A percentile compares a stretch with the other conserved stretches of the same genome.
Evolutionary conservation across 2,329 filamentous ascomycete species (phyloP).

Genomic region (Fusarium subtropicale): DNA sequence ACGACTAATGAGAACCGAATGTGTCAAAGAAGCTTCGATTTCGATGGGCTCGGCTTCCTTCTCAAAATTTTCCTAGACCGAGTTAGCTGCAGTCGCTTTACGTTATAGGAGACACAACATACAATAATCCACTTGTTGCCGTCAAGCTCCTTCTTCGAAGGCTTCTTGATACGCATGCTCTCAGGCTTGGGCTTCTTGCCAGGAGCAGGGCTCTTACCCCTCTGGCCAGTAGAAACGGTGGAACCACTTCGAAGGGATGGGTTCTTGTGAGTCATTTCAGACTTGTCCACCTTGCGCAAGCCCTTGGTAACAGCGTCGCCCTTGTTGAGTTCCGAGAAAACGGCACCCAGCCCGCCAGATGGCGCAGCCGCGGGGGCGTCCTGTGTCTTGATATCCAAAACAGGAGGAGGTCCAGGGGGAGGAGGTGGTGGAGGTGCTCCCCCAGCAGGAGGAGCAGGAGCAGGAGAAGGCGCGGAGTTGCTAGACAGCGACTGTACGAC

Average conservation of each 20-base stretch:
- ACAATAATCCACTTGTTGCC: slow-evolving; percentile 95
- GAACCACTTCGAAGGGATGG: slow-evolving; percentile 82
- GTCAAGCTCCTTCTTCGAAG: slow-evolving; percentile 80
- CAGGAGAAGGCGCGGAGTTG: slow-evolving; percentile 55
- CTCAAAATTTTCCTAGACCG: slow-evolving; percentile 85
- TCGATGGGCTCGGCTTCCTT: slow-evolving; percentile 78
- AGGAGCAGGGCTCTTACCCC: slow-evolving; percentile 87
- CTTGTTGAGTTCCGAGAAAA: slow-evolving; percentile 92
- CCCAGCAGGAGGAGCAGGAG: slow-evolving; percentile 65
- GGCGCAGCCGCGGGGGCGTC: slow-evolving; percentile 50
- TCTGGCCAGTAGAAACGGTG: slow-evolving; percentile 71
- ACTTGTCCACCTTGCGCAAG: slow-evolving; percentile 92
- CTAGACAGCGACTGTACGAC: slow-evolving; percentile 66
- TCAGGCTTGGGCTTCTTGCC: slow-evolving; percentile 89
- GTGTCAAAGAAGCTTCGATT: slow-evolving; percentile 82
- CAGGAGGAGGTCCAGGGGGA: slow-evolving; percentile 76
- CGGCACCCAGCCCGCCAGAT: slow-evolving; percentile 82
- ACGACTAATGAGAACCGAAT: slow-evolving; percentile 91
- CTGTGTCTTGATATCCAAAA: slow-evolving; percentile 68
- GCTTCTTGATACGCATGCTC: slow-evolving; percentile 86
- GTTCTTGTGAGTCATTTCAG: slow-evolving; percentile 99
- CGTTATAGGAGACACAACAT: slow-evolving; percentile 49
- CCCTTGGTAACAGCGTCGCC: slow-evolving; percentile 89
- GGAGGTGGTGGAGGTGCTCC: slow-evolving; percentile 58
- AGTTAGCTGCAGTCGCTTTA: slow-evolving; percentile 14